A percentile compares a stretch with the other conserved stretches of the same genome.
Evolutionary conservation across 139 green algal genomes (phyloP).

Genomic region (Microglena sp.): DNA sequence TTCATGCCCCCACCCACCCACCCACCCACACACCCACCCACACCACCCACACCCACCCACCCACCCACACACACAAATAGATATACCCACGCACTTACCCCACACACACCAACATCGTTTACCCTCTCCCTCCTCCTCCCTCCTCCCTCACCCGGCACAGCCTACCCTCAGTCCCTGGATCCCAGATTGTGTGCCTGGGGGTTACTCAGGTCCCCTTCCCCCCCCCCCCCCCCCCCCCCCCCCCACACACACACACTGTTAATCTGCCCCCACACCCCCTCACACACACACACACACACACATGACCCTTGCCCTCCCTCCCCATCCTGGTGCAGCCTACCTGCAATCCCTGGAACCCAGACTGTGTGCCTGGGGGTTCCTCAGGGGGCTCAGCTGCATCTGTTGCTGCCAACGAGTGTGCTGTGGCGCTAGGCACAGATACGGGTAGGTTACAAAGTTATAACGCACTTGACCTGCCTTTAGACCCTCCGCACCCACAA

Average conservation of each 20-base stretch:
- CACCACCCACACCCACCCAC: too few relatives aligned
- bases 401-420: conserved; percentile 69
- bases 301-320: background rate
- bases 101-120: background rate
- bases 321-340: conserved; percentile 35
- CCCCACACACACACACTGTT: background rate
- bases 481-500: too few relatives aligned
- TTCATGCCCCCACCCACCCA: too few relatives aligned
- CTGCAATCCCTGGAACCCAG: conserved; percentile 67
- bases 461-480: background rate
- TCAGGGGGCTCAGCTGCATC: conserved; percentile 90
- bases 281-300: background rate
- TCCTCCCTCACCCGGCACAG: conserved; percentile 20
- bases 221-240: too few relatives aligned
- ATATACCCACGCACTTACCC: too few relatives aligned
- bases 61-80: background rate
- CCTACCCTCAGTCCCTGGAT: conserved; percentile 72
- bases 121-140: too few relatives aligned
- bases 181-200: conserved; percentile 74
- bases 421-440: conserved; percentile 76
- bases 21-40: too few relatives aligned
- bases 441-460: conserved; percentile 51
- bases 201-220: too few relatives aligned
- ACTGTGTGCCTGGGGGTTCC: conserved; percentile 83
- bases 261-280: too few relatives aligned